phyloP scores from a whole-genome alignment of 495 filamentous ascomycete species.

The Penicillium egyptiacum region DNA sequence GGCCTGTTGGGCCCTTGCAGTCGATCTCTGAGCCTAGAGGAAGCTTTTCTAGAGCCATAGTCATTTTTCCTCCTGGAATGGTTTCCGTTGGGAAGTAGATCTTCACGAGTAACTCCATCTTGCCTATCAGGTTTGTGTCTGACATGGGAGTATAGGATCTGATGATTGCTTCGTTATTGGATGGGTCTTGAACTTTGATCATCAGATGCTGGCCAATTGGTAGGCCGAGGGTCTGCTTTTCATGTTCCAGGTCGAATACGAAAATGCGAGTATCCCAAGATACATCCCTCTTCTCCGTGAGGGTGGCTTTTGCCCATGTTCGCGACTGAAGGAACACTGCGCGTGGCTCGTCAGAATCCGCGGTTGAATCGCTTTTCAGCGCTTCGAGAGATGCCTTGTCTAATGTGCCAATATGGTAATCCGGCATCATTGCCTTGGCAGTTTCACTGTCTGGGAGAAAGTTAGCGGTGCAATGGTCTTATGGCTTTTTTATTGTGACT shows the following conservation, averaged over 20 bases:
- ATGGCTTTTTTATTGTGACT: constrained; percentile 31
- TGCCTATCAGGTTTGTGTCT: constrained; percentile 57
- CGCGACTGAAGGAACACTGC: constrained; percentile 69
- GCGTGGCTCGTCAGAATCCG: constrained; percentile 42
- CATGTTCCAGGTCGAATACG: constrained; percentile 74
- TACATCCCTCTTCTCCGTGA: constrained; percentile 63
- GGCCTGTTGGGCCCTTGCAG: constrained; percentile 89
- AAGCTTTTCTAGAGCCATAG: constrained; percentile 71
- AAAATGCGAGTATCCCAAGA: constrained; percentile 86
- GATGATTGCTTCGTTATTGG: constrained; percentile 68
- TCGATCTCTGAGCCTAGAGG: constrained; percentile 70
- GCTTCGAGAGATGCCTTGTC: constrained; percentile 55
- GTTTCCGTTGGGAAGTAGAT: constrained; percentile 69
- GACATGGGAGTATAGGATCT: constrained; percentile 90
- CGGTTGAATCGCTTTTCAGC: constrained; percentile 40
- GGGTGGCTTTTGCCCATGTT: constrained; percentile 66
- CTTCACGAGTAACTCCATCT: constrained; percentile 77
- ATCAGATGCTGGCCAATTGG: constrained; percentile 90
- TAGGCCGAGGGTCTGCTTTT: constrained; percentile 69
- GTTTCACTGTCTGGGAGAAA: constrained; percentile 73
- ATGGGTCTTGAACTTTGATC: constrained; percentile 73
- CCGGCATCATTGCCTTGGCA: constrained; percentile 87
- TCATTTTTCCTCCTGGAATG: constrained; percentile 77
- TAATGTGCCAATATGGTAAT: constrained; percentile 83
- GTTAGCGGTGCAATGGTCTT: constrained; percentile 8